Base-by-base conservation (phyloP, 805 yeast genomes). In the Brettanomyces custersianus region DNA sequence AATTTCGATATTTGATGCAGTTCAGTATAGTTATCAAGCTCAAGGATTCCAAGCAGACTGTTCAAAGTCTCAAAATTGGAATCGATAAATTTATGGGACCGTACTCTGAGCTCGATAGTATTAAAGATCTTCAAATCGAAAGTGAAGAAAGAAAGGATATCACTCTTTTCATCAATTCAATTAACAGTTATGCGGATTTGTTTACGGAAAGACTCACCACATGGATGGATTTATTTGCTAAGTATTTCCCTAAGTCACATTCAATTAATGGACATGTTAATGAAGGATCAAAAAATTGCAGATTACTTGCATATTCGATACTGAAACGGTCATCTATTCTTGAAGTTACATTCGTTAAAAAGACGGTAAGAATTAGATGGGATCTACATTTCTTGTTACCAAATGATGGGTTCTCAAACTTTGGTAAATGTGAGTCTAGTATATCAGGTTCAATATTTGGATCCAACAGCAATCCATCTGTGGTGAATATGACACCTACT, bases 141-240 rank as follows among this genome's bases (percentile, higher is more conserved):
- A 35, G 47, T 34, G 29, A 33, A 28, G n/a, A 25, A 7, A 20
- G 31, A 8, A 46, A 37, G 10, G 53, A 55, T 35, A 29, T 51
- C 4, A 46, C 58, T 11, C 22, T 48, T 17, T 50, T 51, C 37
- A 44, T 53, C 11, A 47, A 39, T 25, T 40, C 49, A 3, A 35
- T 47, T 18, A 50, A 51, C 31, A 48, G 56, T 1, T 52, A 50
- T 31, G 41, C 46, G n/a, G 23, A 39, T 4, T 31, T 49, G 25
- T 38, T 42, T 24, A 43, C 40, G 33, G 32, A 19, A 10, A 46
- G 58, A 35, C 31, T 47, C 2, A 19, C 34, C 4, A 33, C 41
- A 1, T 54, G 55, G 51, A 32, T 42, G 6, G 39, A 42, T 12
- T 25, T 54, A 7, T 42, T 28, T 31, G 45, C 38, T 12, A 37